phyloP scores from a whole-genome alignment of 1,284 basidiomycete genomes.

The Microbotryum saponariae region DNA sequence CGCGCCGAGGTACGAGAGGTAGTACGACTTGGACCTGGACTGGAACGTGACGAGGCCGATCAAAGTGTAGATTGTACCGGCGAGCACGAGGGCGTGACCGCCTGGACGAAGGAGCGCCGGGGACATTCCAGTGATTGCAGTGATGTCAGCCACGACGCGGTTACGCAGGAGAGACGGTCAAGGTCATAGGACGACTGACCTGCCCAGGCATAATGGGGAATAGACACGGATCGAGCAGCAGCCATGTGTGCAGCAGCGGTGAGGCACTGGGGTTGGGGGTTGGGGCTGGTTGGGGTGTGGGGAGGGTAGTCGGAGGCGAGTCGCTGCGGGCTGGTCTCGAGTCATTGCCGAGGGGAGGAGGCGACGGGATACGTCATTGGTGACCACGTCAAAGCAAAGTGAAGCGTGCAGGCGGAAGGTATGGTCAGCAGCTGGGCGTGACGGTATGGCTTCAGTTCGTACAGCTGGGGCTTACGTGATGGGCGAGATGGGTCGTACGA shows the following conservation, averaged over 20 bases:
- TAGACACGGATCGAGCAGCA: slow-evolving; percentile 14
- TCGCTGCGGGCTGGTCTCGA: neutral
- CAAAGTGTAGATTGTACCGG: slow-evolving; percentile 30
- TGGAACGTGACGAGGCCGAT: slow-evolving; percentile 35
- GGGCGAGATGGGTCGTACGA: too few species aligned
- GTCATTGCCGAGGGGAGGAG: neutral
- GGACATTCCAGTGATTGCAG: neutral
- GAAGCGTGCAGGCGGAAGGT: neutral
- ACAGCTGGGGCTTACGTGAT: too few species aligned
- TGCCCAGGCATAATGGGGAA: slow-evolving; percentile 31
- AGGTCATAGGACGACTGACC: slow-evolving; percentile 2
- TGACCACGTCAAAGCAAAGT: neutral
- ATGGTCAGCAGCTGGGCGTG: neutral
- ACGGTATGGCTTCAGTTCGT: neutral
- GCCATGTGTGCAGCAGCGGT: neutral
- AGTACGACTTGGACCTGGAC: slow-evolving; percentile 25
- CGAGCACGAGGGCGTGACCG: slow-evolving; percentile 32
- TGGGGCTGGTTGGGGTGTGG: too few species aligned
- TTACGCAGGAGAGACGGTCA: too few species aligned
- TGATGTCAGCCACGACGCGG: neutral
- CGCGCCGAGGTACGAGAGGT: slow-evolving; percentile 32
- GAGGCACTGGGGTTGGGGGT: neutral
- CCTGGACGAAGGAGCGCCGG: slow-evolving; percentile 1
- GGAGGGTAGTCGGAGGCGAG: neutral
- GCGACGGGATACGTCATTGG: neutral